Evolutionary conservation across 2,329 filamentous ascomycete species (phyloP).

Genomic region (Penicillium sp.): DNA sequence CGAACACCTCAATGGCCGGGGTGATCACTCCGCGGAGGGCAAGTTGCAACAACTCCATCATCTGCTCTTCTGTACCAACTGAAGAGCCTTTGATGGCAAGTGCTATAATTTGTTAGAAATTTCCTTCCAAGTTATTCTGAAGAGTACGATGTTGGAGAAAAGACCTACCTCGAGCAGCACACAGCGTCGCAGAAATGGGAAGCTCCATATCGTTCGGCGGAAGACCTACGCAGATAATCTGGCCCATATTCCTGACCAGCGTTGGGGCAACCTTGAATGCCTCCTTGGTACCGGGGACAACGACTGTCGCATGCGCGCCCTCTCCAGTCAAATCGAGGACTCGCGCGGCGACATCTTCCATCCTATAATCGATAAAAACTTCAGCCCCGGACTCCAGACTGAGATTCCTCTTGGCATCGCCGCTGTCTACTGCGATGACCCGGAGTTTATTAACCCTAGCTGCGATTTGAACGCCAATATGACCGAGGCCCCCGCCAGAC

Average conservation of each 20-base stretch:
- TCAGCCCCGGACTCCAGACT: conserved; percentile 22
- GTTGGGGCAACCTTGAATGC: conserved; percentile 19
- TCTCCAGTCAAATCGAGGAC: conserved; percentile 20
- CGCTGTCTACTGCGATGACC: conserved; percentile 48
- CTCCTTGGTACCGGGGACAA: conserved; percentile 21
- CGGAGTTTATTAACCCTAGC: conserved; percentile 55
- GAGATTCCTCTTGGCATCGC: conserved; percentile 17
- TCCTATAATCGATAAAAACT: conserved; percentile 21
- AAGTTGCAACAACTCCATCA: conserved; percentile 16
- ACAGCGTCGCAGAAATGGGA: conserved; percentile 23
- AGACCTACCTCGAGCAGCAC: conserved; percentile 24
- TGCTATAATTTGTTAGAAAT: conserved; percentile 10
- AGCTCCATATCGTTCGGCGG: conserved; percentile 23
- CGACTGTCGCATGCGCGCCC: conserved; percentile 23
- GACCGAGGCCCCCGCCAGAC: conserved; percentile 54
- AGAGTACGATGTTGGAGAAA: background rate
- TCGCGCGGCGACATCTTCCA: conserved; percentile 19
- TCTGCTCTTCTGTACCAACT: conserved; percentile 23
- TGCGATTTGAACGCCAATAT: conserved; percentile 55
- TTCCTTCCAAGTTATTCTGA: background rate
- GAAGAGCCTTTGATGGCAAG: conserved; percentile 24
- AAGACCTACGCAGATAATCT: conserved; percentile 22
- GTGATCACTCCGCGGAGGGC: conserved; percentile 18
- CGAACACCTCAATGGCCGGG: conserved; percentile 18
- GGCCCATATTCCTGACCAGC: conserved; percentile 22